phyloP scores from a whole-genome alignment of 768 basidiomycete species.

The Phlegmacium glaucopus region DNA sequence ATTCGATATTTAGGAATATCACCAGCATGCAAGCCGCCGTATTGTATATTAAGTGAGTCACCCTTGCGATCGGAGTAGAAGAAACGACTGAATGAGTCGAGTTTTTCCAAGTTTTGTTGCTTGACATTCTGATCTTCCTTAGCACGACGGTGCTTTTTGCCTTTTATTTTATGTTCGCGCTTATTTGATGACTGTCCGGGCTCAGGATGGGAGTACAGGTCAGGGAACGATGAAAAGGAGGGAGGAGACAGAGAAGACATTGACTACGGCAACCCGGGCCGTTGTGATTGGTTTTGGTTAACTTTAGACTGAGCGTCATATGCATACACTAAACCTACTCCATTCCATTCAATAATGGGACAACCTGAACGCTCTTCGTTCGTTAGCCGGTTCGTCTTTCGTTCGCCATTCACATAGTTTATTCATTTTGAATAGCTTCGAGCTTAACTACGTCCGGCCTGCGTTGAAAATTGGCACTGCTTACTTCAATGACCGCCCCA shows the following conservation, averaged over 20 bases:
- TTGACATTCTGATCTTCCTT: conserved; percentile 11
- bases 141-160: conserved; percentile 15
- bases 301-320: too few relatives aligned
- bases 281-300: neutral
- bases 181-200: neutral
- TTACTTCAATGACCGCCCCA: conserved; percentile 18
- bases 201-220: conserved; percentile 18
- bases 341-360: too few relatives aligned
- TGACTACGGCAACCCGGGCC: neutral
- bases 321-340: too few relatives aligned
- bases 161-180: conserved; percentile 14
- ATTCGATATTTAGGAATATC: conserved; percentile 66
- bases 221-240: conserved; percentile 67
- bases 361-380: neutral
- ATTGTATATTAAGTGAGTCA: conserved; percentile 61
- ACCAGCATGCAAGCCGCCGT: conserved; percentile 59
- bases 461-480: conserved; percentile 4
- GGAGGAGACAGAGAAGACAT: conserved; percentile 59
- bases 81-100: conserved; percentile 12
- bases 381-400: neutral
- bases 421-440: conserved; percentile 12
- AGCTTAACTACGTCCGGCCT: conserved; percentile 19
- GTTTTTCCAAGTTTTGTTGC: too few relatives aligned
- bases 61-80: conserved; percentile 70
- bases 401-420: neutral